Percentiles rank a stretch among this genome's conserved stretches.
Evolutionary conservation across 441 rosid species (phyloP).

Genomic region (Melastoma candidum): DNA sequence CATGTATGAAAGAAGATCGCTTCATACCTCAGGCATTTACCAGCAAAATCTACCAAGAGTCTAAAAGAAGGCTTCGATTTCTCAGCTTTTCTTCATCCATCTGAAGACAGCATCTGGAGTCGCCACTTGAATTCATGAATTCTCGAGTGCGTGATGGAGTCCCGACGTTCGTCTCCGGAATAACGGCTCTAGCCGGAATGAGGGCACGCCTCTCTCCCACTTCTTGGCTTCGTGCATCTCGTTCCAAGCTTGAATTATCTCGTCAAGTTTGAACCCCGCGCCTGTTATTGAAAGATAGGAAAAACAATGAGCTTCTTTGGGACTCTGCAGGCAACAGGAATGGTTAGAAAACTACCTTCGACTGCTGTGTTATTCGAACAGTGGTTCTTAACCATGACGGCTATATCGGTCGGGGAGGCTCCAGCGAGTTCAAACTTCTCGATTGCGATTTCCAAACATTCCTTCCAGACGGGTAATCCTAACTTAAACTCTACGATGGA

Average conservation of each 20-base stretch:
- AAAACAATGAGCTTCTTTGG: slow-evolving; percentile 12
- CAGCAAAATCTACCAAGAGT: too few relatives aligned
- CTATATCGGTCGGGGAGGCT: slow-evolving; percentile 83
- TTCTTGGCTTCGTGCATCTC: slow-evolving; percentile 46
- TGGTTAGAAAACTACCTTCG: slow-evolving; percentile 44
- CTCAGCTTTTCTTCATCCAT: too few relatives aligned
- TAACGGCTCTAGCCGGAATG: slow-evolving; percentile 45
- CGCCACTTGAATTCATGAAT: too few relatives aligned
- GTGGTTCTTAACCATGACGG: slow-evolving; percentile 91
- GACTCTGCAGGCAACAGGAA: background rate
- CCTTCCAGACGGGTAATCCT: slow-evolving; percentile 83
- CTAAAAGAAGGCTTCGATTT: too few relatives aligned
- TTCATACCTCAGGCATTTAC: too few relatives aligned
- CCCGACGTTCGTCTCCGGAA: slow-evolving; percentile 32
- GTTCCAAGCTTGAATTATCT: slow-evolving; percentile 45
- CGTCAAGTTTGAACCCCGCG: slow-evolving; percentile 36
- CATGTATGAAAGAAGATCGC: too few relatives aligned
- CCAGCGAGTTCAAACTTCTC: slow-evolving; percentile 97
- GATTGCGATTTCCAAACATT: slow-evolving; percentile 87
- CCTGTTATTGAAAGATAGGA: slow-evolving; percentile 25
- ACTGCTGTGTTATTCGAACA: slow-evolving; percentile 66
- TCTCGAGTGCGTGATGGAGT: slow-evolving; percentile 29
- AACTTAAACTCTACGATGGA: slow-evolving; percentile 81
- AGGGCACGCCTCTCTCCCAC: slow-evolving; percentile 37
- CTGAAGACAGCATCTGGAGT: too few relatives aligned